These are phyloP conservation scores for Ophiostoma australiae DNA, from an alignment of 2,329 filamentous ascomycete species.

Conservation along the genomic window DNA sequence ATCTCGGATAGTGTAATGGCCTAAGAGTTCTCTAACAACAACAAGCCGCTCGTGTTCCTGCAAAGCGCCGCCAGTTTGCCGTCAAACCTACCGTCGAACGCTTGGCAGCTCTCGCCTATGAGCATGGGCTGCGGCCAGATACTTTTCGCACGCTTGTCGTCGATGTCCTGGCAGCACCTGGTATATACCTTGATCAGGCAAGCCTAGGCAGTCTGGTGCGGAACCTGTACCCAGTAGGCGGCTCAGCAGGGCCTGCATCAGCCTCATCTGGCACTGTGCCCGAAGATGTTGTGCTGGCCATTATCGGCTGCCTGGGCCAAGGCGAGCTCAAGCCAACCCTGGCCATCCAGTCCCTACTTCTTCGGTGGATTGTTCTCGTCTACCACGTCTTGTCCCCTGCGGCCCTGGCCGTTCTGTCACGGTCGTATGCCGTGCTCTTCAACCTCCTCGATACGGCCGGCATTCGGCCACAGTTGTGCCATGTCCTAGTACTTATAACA, in stretches of 20 bases:
- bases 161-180: slow-evolving; percentile 54
- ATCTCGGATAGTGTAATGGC: no score
- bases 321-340: slow-evolving; percentile 70
- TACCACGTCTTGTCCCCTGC: slow-evolving; percentile 60
- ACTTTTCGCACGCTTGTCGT: slow-evolving; percentile 60
- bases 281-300: slow-evolving; percentile 55
- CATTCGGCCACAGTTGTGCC: slow-evolving; percentile 63
- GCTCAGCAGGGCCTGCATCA: slow-evolving; percentile 39
- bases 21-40: not conserved
- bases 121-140: slow-evolving; percentile 59
- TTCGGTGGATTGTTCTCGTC: slow-evolving; percentile 74
- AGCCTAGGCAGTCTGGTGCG: slow-evolving; percentile 64
- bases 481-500: slow-evolving; percentile 73
- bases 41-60: slow-evolving; percentile 54
- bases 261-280: slow-evolving; percentile 49
- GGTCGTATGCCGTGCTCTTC: slow-evolving; percentile 71
- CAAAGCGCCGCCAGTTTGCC: slow-evolving; percentile 60
- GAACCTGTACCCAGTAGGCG: slow-evolving; percentile 68
- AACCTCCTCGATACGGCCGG: slow-evolving; percentile 76
- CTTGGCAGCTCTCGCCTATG: slow-evolving; percentile 59
- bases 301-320: slow-evolving; percentile 71
- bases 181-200: slow-evolving; percentile 67
- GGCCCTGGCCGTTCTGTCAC: slow-evolving; percentile 57
- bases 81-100: slow-evolving; percentile 61
- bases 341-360: slow-evolving; percentile 62